Conservation (phyloP, 2,329 filamentous ascomycete species). For the Clarireedia paspali region DNA sequence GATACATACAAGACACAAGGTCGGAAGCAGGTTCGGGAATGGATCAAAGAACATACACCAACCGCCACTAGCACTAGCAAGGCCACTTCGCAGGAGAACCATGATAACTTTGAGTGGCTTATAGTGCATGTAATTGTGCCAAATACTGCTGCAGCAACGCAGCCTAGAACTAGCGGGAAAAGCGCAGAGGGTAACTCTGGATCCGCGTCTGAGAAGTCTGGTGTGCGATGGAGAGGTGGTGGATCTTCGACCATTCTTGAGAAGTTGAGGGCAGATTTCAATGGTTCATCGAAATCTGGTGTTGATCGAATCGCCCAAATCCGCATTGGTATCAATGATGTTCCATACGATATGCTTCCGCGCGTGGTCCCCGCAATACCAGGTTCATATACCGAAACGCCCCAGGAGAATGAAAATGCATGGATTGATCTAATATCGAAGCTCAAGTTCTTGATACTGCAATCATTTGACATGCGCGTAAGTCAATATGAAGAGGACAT, state of each 20-base stretch:
- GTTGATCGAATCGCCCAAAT: conserved; percentile 80
- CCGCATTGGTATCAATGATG: conserved; percentile 64
- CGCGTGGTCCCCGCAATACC: conserved; percentile 56
- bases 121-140: conserved; percentile 89
- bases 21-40: conserved; percentile 75
- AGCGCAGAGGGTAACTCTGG: conserved; percentile 42
- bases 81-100: conserved; percentile 70
- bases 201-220: conserved; percentile 54
- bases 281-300: conserved; percentile 61
- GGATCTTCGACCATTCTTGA: conserved; percentile 79
- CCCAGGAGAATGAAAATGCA: conserved; percentile 70
- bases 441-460: conserved; percentile 78
- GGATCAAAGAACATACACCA: conserved; percentile 73
- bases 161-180: conserved; percentile 57
- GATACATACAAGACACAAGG: conserved; percentile 82
- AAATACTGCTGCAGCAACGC: conserved; percentile 71
- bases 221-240: conserved; percentile 69
- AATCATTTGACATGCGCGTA: conserved; percentile 84
- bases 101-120: conserved; percentile 94
- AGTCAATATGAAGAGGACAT: conserved; percentile 97
- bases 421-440: conserved; percentile 81
- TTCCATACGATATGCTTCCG: conserved; percentile 57
- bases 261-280: conserved; percentile 86
- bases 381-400: conserved; percentile 59
- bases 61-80: conserved; percentile 47